These are phyloP conservation scores for Salix dunnii DNA, from an alignment of 345 rosid species.

Conservation along the genomic window DNA sequence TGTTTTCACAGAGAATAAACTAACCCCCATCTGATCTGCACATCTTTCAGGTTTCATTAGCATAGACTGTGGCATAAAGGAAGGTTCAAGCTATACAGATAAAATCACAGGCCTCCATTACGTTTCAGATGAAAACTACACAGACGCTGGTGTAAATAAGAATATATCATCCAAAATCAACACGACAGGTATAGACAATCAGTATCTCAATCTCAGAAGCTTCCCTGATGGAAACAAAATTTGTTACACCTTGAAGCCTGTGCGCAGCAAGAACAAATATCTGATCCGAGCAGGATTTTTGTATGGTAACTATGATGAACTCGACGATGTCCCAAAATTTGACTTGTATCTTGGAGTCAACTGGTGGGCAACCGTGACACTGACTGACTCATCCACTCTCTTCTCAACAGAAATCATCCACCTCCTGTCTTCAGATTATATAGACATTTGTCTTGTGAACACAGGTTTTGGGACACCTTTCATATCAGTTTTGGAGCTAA, in stretches of 20 bases:
- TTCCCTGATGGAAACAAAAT: constrained; percentile 34
- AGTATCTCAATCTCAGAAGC: constrained; percentile 21
- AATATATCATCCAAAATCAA: background rate
- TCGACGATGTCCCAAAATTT: constrained; percentile 31
- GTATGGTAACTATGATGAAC: constrained; percentile 53
- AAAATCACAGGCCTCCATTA: constrained; percentile 29
- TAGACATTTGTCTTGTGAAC: constrained; percentile 48
- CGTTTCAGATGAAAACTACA: constrained; percentile 34
- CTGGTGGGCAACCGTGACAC: constrained; percentile 30
- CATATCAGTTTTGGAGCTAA: constrained; percentile 46
- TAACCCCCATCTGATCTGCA: background rate
- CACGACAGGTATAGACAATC: background rate
- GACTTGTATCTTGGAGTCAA: constrained; percentile 50
- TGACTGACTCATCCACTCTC: constrained; percentile 2
- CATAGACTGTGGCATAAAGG: constrained; percentile 36
- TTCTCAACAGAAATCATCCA: constrained; percentile 34
- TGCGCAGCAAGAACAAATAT: constrained; percentile 23
- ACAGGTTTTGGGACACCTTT: constrained; percentile 48
- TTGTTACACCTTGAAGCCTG: constrained; percentile 25
- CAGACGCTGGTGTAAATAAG: constrained; percentile 21
- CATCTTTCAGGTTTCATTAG: constrained; percentile 29
- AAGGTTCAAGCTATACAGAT: constrained; percentile 26
- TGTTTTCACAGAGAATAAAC: background rate
- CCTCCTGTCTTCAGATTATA: constrained; percentile 9
- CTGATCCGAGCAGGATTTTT: constrained; percentile 45